Percentiles rank a stretch among this genome's conserved stretches.
Evolutionary conservation across 495 filamentous ascomycete genomes (phyloP).

Genomic region (Lepraria neglecta): DNA sequence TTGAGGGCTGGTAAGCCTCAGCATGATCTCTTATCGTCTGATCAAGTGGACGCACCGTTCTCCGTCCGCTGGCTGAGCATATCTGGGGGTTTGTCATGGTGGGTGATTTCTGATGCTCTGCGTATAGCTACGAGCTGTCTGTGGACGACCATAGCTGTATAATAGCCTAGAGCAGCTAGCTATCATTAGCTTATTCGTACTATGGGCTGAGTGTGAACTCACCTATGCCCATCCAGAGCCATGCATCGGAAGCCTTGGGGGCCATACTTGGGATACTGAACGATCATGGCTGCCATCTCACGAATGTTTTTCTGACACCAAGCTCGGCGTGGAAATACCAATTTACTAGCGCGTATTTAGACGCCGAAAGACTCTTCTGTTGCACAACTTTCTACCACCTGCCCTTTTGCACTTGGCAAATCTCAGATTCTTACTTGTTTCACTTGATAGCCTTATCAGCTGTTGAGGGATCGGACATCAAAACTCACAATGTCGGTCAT

Average conservation of each 20-base stretch:
- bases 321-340: no score
- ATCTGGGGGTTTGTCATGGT: slow-evolving; percentile 41
- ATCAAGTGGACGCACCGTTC: slow-evolving; percentile 35
- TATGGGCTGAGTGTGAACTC: not conserved
- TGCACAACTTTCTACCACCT: no score
- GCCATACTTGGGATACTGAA: slow-evolving; percentile 3
- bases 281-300: not conserved
- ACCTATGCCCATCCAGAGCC: slow-evolving; percentile 25
- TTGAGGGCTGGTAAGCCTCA: slow-evolving; percentile 38
- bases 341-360: no score
- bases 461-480: no score
- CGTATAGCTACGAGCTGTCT: slow-evolving; percentile 43
- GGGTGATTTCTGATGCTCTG: slow-evolving; percentile 45
- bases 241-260: slow-evolving; percentile 14
- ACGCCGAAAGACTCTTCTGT: no score
- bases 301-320: no score
- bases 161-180: slow-evolving; percentile 43
- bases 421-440: no score
- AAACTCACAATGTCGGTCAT: no score
- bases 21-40: not conserved
- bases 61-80: slow-evolving; percentile 45
- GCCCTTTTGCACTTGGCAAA: no score
- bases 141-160: slow-evolving; percentile 42
- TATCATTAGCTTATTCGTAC: not conserved
- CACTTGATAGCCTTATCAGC: no score